These are phyloP conservation scores for Dactylonectria estremocensis DNA, from an alignment of 2,329 filamentous ascomycete species.

Conservation along the genomic window DNA sequence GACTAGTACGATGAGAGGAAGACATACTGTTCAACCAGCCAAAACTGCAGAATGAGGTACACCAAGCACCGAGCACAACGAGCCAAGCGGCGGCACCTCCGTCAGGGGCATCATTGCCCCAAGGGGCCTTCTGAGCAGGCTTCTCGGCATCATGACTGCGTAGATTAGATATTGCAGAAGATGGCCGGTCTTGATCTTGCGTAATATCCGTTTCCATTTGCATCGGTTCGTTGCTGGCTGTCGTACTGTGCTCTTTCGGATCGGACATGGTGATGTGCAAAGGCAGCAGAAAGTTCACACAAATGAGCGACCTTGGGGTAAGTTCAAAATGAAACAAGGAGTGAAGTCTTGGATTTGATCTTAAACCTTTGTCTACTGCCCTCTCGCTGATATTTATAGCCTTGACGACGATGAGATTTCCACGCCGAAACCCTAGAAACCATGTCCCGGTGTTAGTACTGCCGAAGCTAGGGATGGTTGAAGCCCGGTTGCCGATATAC, in stretches of 20 bases:
- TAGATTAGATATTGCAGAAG: not conserved
- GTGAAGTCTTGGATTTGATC: not conserved
- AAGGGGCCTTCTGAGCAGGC: too few relatives aligned
- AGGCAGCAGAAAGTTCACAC: not conserved
- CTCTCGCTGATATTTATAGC: not conserved
- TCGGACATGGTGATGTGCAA: not conserved
- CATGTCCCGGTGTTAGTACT: not conserved
- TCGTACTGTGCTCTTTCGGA: not conserved
- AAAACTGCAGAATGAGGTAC: constrained; percentile 56
- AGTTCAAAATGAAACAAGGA: not conserved
- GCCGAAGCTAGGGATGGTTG: not conserved
- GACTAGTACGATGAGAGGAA: not conserved
- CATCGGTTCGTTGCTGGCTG: not conserved
- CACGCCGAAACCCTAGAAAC: not conserved
- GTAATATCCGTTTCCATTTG: not conserved
- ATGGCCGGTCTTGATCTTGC: not conserved
- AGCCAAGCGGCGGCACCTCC: constrained; percentile 55
- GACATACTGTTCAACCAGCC: constrained; percentile 61
- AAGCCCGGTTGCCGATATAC: not conserved
- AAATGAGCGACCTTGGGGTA: not conserved
- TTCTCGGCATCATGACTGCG: not conserved
- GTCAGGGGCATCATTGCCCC: constrained; percentile 12
- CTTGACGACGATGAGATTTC: not conserved
- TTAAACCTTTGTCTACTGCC: not conserved
- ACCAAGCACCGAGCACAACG: constrained; percentile 56